Evolutionary conservation across 2,329 filamentous ascomycete genomes (phyloP).

Genomic region (Talaromyces rugulosus): DNA sequence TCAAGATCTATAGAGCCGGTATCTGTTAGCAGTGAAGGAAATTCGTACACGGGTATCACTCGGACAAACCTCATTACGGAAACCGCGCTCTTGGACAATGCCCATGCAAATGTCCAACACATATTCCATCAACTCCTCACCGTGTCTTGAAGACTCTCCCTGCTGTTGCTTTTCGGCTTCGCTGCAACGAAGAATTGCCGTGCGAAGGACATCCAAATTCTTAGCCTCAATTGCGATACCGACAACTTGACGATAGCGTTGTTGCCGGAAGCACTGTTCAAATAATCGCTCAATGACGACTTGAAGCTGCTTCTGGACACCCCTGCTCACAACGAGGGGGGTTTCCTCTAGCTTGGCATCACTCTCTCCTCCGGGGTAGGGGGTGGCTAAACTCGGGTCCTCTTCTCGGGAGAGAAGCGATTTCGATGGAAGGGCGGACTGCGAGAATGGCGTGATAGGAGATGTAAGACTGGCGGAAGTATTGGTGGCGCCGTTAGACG

Average conservation of each 20-base stretch:
- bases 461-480: slow-evolving; percentile 68
- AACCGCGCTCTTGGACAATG: slow-evolving; percentile 85
- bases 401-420: slow-evolving; percentile 82
- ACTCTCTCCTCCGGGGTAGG: slow-evolving; percentile 53
- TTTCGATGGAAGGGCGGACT: slow-evolving; percentile 88
- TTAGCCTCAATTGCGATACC: slow-evolving; percentile 95
- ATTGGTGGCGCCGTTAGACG: slow-evolving; percentile 60
- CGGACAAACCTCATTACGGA: slow-evolving; percentile 63
- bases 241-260: slow-evolving; percentile 90
- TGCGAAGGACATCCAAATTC: slow-evolving; percentile 79
- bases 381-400: slow-evolving; percentile 57
- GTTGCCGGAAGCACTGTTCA: slow-evolving; percentile 79
- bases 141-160: slow-evolving; percentile 53
- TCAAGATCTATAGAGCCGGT: slow-evolving; percentile 61
- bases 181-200: slow-evolving; percentile 83
- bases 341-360: slow-evolving; percentile 52
- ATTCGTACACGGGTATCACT: neutral
- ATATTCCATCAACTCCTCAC: slow-evolving; percentile 96
- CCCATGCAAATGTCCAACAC: slow-evolving; percentile 95
- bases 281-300: slow-evolving; percentile 84
- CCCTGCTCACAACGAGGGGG: slow-evolving; percentile 64
- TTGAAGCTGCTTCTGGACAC: slow-evolving; percentile 76
- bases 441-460: slow-evolving; percentile 91
- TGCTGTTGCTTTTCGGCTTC: slow-evolving; percentile 71
- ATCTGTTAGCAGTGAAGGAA: slow-evolving; percentile 1